Evolutionary conservation across 1,139 yeast species (phyloP), one percentile per base, ranked within the genome.

Genomic region (Spathaspora sp.): DNA sequence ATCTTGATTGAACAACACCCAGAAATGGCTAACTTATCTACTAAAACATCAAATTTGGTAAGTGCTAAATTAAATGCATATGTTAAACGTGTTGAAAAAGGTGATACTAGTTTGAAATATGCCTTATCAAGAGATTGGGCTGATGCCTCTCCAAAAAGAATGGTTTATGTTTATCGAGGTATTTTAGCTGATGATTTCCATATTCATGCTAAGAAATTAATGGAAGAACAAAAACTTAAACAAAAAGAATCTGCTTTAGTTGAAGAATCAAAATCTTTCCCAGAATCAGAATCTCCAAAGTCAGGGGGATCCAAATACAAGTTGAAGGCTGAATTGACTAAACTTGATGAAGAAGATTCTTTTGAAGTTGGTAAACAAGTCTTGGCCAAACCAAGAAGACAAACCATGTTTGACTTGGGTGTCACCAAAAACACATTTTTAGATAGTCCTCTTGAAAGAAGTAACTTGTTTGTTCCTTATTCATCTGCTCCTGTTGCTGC

Each of bases 51-150:
- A 20, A 87, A 87, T 61, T 67, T 87, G 55, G 91, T 87, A 2
- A 79, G 86, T 55, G 95, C 95, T 11, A 87, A 87, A 59, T 70
- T 87, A 56, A 87, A 87, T 61, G 93, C 95, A 16, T 87, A 87
- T 58, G 93, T 86, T 41, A 87, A 87, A 60, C 76, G 90, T 56
- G 89, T 86, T 27, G 95, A 87, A 63, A 83, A 80, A 74, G 93
- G 93, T 53, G 95, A 86, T 60, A 74, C 81, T 51, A 77, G 81
- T 42, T 72, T 87, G 58, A 78, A 78, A 49, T 86, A 86, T 61
- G 89, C 93, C 20, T 68, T 87, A 44, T 83, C 89, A 2, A 77
- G 95, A 66, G 93, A 86, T 63, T 87, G 95, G 95, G 91, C 93
- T 2, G 91, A 85, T 63, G 89, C 91, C 13, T 82, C 89, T 4